phyloP scores from a whole-genome alignment of 2,329 filamentous ascomycete species.

The Colletotrichum limetticola region DNA sequence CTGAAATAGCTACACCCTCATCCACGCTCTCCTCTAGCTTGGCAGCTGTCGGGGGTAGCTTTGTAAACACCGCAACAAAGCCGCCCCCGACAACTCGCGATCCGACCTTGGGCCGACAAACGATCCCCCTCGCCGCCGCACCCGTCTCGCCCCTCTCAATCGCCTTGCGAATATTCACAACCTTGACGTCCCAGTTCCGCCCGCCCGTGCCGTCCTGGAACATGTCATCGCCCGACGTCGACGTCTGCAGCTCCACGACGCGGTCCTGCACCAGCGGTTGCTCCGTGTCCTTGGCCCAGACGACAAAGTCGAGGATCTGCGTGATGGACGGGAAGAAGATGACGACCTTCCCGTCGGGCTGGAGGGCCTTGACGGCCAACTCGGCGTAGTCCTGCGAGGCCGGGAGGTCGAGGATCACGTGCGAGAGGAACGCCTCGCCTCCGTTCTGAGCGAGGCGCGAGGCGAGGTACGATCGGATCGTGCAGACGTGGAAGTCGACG shows the following conservation, averaged over 20 bases:
- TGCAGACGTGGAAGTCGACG: slow-evolving; percentile 79
- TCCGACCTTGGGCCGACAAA: slow-evolving; percentile 55
- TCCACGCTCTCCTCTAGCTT: background rate
- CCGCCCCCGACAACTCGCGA: slow-evolving; percentile 52
- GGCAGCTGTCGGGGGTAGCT: background rate
- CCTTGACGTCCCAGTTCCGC: slow-evolving; percentile 72
- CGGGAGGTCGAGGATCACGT: slow-evolving; percentile 80
- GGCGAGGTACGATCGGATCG: slow-evolving; percentile 71
- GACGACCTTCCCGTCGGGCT: slow-evolving; percentile 71
- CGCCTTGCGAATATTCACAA: slow-evolving; percentile 47
- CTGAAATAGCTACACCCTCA: background rate
- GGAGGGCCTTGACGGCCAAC: slow-evolving; percentile 66
- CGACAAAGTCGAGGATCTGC: slow-evolving; percentile 75
- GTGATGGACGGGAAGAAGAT: slow-evolving; percentile 84
- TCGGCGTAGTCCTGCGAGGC: slow-evolving; percentile 61
- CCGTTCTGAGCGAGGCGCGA: slow-evolving; percentile 56
- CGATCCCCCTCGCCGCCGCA: slow-evolving; percentile 41
- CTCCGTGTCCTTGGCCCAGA: slow-evolving; percentile 60
- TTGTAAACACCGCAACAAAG: slow-evolving; percentile 49
- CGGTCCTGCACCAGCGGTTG: slow-evolving; percentile 67
- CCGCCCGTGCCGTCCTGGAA: slow-evolving; percentile 61
- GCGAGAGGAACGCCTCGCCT: slow-evolving; percentile 72
- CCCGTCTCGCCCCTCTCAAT: slow-evolving; percentile 25
- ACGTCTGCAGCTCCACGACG: slow-evolving; percentile 66
- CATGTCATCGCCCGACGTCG: slow-evolving; percentile 49